Conservation (phyloP, 148 eudicot species). For the Amaranthus palmeri region DNA sequence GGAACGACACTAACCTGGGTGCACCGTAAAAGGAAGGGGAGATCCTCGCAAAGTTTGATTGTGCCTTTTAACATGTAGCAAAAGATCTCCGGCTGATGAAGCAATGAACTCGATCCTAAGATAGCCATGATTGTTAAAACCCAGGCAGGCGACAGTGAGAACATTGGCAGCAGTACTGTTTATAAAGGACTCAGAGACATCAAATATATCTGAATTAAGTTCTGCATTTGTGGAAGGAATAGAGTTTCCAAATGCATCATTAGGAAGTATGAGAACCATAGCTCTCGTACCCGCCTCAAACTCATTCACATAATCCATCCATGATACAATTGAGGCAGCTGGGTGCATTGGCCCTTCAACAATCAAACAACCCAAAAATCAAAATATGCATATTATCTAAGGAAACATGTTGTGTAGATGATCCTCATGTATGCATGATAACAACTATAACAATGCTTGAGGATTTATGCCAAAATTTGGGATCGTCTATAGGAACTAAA, state of each 20-base stretch:
- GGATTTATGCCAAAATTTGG: too few species aligned
- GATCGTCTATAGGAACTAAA: too few species aligned
- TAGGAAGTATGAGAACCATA: slow-evolving; percentile 55
- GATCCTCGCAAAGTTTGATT: slow-evolving; percentile 61
- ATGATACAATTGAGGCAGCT: slow-evolving; percentile 56
- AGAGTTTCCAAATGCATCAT: slow-evolving; percentile 91
- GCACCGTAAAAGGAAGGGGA: slow-evolving; percentile 69
- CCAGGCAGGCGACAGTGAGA: slow-evolving; percentile 41
- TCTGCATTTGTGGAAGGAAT: slow-evolving; percentile 45
- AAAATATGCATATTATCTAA: too few species aligned
- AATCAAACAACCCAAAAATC: background rate
- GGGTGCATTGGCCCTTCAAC: slow-evolving; percentile 73
- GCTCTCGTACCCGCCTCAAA: slow-evolving; percentile 68
- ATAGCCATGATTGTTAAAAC: slow-evolving; percentile 57
- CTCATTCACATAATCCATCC: slow-evolving; percentile 60
- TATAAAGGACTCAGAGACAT: slow-evolving; percentile 42
- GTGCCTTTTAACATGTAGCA: slow-evolving; percentile 47
- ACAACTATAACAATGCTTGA: too few species aligned
- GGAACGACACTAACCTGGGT: slow-evolving; percentile 49
- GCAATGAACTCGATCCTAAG: slow-evolving; percentile 57
- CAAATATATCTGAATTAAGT: slow-evolving; percentile 30
- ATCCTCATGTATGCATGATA: too few species aligned
- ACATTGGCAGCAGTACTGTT: slow-evolving; percentile 48
- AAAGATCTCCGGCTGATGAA: slow-evolving; percentile 61
- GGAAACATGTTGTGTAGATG: too few species aligned